Conservation (phyloP, 108 stramenopile species). For the Cyclotella cryptica region DNA sequence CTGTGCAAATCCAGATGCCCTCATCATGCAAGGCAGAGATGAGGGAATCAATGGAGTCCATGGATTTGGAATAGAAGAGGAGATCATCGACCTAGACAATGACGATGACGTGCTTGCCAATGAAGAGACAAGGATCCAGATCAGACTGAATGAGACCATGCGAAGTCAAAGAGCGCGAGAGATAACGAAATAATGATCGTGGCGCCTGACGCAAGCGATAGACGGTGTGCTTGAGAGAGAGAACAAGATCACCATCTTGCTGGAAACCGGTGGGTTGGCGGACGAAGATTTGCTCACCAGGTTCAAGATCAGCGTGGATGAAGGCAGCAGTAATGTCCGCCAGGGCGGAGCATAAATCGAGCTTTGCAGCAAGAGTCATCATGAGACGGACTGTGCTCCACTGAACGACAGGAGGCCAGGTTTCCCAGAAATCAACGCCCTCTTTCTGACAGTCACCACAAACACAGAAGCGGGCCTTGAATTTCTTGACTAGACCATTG, state of each 20-base stretch:
- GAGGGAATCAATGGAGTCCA: not conserved
- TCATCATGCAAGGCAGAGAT: not conserved
- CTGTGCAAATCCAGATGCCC: not conserved
- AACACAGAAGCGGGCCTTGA: constrained; percentile 60
- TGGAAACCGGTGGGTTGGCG: constrained; percentile 43
- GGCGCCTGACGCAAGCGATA: constrained; percentile 45
- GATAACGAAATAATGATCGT: constrained; percentile 42
- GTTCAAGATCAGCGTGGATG: constrained; percentile 48
- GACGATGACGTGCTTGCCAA: not conserved
- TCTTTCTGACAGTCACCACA: constrained; percentile 46
- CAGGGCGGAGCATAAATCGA: not conserved
- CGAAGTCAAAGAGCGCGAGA: constrained; percentile 12
- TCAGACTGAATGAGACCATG: not conserved
- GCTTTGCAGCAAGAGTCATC: constrained; percentile 26
- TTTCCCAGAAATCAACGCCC: constrained; percentile 34
- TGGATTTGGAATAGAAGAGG: not conserved
- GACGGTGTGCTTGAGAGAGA: constrained; percentile 27
- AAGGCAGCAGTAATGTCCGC: constrained; percentile 60
- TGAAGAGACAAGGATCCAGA: not conserved
- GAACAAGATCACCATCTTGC: too few species aligned
- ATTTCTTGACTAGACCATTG: constrained; percentile 53
- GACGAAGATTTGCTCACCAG: constrained; percentile 50
- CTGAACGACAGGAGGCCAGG: constrained; percentile 53
- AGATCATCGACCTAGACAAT: not conserved
- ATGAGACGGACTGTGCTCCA: constrained; percentile 48